A percentile compares a stretch with the other conserved stretches of the same genome.
These are phyloP conservation scores for Nidularia pulvinata DNA, from an alignment of 768 basidiomycete species.

Conservation along the genomic window DNA sequence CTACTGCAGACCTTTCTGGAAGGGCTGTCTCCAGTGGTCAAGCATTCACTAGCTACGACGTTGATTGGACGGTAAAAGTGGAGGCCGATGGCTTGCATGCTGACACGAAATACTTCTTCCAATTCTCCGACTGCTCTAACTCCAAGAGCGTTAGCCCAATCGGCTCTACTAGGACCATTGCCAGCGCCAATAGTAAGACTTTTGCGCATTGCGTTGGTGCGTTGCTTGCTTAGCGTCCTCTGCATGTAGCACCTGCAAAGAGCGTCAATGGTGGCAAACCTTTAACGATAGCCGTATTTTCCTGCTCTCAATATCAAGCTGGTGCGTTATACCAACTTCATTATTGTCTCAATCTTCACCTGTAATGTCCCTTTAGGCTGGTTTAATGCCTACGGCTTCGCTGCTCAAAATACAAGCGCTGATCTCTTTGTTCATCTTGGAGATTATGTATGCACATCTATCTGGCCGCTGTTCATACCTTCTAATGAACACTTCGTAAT, in stretches of 20 bases:
- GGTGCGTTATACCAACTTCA: slow-evolving; percentile 22
- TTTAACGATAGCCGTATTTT: slow-evolving; percentile 56
- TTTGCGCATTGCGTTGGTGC: not conserved
- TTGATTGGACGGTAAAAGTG: slow-evolving; percentile 62
- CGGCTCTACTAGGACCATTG: slow-evolving; percentile 51
- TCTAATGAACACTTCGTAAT: no score
- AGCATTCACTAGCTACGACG: slow-evolving; percentile 56
- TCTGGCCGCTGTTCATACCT: no score
- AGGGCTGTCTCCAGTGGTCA: slow-evolving; percentile 38
- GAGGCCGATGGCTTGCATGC: slow-evolving; percentile 49
- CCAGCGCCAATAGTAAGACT: slow-evolving; percentile 40
- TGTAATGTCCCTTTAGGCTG: slow-evolving; percentile 30
- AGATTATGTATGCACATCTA: slow-evolving; percentile 39
- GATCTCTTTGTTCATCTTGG: slow-evolving; percentile 60
- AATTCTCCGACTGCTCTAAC: slow-evolving; percentile 55
- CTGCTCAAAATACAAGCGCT: slow-evolving; percentile 48
- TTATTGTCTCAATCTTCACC: not conserved
- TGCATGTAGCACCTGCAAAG: slow-evolving; percentile 37
- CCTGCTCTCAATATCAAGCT: slow-evolving; percentile 53
- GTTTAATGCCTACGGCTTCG: slow-evolving; percentile 63
- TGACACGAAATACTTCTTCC: slow-evolving; percentile 55
- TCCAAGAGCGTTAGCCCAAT: slow-evolving; percentile 38
- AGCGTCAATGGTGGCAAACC: slow-evolving; percentile 52
- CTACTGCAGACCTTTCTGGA: slow-evolving; percentile 28
- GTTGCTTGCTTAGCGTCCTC: not conserved